These are phyloP conservation scores for Aulographum hederae DNA, from an alignment of 2,329 filamentous ascomycete genomes.

Conservation along the genomic window DNA sequence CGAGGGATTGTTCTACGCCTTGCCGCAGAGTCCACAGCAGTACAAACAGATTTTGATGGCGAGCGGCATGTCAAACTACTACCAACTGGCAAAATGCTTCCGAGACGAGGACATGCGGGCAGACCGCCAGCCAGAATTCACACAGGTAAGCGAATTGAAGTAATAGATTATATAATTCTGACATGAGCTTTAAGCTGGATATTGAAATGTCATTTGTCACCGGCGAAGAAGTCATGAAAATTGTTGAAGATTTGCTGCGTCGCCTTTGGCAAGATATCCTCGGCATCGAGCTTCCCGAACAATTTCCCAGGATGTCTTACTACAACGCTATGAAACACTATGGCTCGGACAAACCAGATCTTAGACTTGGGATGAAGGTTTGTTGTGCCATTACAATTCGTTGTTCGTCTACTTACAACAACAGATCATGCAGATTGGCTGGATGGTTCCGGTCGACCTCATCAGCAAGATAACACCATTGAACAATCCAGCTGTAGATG, in stretches of 20 bases:
- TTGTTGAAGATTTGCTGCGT: conserved; percentile 34
- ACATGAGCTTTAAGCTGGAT: conserved; percentile 44
- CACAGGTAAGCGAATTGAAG: conserved; percentile 41
- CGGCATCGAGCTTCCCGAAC: conserved; percentile 19
- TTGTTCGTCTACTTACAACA: background rate
- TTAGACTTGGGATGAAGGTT: conserved; percentile 53
- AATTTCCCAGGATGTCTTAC: conserved; percentile 50
- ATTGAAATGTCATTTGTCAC: conserved; percentile 79
- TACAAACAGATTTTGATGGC: conserved; percentile 98
- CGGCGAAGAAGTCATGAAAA: conserved; percentile 49
- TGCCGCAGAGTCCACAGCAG: conserved; percentile 93
- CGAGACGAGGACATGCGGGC: conserved; percentile 85
- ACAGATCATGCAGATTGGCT: conserved; percentile 47
- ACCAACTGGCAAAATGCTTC: conserved; percentile 87
- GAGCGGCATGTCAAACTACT: conserved; percentile 65
- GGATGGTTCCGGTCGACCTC: conserved; percentile 44
- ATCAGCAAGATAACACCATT: conserved; percentile 58
- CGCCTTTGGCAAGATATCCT: conserved; percentile 35
- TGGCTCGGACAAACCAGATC: conserved; percentile 84
- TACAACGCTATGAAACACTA: conserved; percentile 60
- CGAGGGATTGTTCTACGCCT: conserved; percentile 62
- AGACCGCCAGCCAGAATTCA: conserved; percentile 92
- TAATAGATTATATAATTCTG: background rate
- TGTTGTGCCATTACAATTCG: conserved; percentile 7
- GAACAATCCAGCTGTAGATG: conserved; percentile 52